Evolutionary conservation across 768 basidiomycete species (phyloP), one percentile per base, ranked within the genome.

Genomic region (Astraeus odoratus): DNA sequence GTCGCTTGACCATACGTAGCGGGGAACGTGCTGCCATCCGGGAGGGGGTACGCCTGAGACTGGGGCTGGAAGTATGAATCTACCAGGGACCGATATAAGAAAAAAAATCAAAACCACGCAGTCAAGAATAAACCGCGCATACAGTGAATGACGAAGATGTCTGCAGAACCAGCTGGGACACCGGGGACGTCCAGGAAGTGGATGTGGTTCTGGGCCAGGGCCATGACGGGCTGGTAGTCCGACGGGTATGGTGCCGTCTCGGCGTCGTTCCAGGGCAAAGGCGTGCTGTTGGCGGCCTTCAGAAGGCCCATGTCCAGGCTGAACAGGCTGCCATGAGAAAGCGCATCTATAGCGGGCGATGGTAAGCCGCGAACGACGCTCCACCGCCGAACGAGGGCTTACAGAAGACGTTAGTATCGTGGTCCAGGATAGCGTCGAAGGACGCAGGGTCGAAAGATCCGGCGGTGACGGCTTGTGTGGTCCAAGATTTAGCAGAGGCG

Each of bases 361-460:
- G 40, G 26, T 58, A 6, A 52, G 48, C 48, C 29, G 25, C 41
- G 39, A 44, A 3, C 4, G 23, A 15, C 35, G 5, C 19, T 5
- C 6, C 4, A 3, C 41, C 6, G 8, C 12, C 37, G 22, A 8
- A 13, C 3, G 37, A 33, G 8, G 23, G 1, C 39, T 51, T 61
- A 86, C 84, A 93, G 67, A 96, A 84, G 48, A 84, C 80, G 50
- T 95, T 93, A 40, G 93, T 97, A 63, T 97, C 93, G 52, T 95
- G 93, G 67, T 97, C 93, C 26, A 97, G 75, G 49, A 95, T 81
- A 22, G 86, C 77, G 22, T 69, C 73, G 55, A 81, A 83, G 16
- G 77, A 75, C 2, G 72, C 62, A 4, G 79, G 74, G 60, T 92
- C 80, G 53, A 85, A 82, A 43, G 63, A 63, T 27, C 73, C 74